Percentiles rank a stretch among this genome's conserved stretches.
phyloP scores from a whole-genome alignment of 495 filamentous ascomycete species.

The Entonaema liquescens region DNA sequence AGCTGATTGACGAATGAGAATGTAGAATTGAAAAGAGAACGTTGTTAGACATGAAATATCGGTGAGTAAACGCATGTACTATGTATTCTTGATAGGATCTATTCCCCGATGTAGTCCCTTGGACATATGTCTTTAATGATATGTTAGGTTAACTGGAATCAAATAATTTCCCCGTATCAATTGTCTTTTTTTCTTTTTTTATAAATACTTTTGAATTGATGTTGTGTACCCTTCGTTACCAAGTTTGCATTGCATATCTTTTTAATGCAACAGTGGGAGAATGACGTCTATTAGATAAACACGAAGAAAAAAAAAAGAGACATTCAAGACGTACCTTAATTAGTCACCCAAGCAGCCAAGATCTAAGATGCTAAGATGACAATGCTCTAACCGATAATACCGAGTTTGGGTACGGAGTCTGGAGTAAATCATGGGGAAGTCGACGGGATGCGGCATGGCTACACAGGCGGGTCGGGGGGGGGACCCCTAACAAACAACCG shows the following conservation, averaged over 20 bases:
- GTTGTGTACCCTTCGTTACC: background rate
- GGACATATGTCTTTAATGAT: background rate
- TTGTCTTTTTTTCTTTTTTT: no score
- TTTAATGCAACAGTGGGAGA: background rate
- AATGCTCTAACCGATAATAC: background rate
- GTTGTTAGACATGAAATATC: background rate
- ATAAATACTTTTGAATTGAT: background rate
- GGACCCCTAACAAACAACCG: background rate
- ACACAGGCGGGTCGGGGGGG: background rate
- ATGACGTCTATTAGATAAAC: background rate
- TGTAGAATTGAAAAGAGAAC: background rate
- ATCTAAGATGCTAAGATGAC: background rate
- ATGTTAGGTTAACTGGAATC: background rate
- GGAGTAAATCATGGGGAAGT: conserved; percentile 8
- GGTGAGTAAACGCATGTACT: background rate
- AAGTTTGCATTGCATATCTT: no score
- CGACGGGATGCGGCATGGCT: background rate
- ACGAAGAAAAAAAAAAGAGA: background rate
- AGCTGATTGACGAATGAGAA: background rate
- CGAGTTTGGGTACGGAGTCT: background rate
- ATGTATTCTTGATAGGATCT: background rate
- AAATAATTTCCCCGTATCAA: background rate
- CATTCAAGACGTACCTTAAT: background rate
- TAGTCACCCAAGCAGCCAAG: background rate
- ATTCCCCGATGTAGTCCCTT: background rate